phyloP scores from a whole-genome alignment of 2,329 filamentous ascomycete genomes.

The Diplodia mutila region DNA sequence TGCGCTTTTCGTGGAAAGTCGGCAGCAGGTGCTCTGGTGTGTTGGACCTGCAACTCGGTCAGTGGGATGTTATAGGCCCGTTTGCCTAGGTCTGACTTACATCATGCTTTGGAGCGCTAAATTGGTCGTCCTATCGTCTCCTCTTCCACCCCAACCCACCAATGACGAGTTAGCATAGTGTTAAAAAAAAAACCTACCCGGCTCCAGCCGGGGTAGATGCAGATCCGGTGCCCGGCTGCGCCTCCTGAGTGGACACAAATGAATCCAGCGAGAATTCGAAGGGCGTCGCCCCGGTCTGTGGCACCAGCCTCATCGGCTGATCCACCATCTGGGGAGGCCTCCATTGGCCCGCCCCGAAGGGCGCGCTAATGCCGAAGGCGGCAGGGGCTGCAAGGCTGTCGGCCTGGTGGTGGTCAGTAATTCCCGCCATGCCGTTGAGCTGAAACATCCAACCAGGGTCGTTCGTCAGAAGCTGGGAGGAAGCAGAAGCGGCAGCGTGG shows the following conservation, averaged over 20 bases:
- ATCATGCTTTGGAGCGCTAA: no score
- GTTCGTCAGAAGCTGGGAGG: background rate
- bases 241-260: background rate
- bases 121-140: no score
- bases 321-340: background rate
- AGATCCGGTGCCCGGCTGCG: background rate
- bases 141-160: no score
- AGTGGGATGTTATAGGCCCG: no score
- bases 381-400: background rate
- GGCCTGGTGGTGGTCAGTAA: background rate
- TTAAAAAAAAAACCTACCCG: conserved; percentile 8
- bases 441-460: background rate
- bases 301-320: background rate
- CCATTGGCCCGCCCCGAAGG: background rate
- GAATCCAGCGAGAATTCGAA: background rate
- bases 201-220: background rate
- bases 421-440: background rate
- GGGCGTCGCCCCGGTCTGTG: background rate
- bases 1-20: background rate
- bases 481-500: background rate
- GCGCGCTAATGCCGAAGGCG: background rate
- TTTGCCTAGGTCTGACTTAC: no score
- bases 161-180: background rate
- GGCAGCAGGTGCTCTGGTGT: no score
- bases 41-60: no score